Evolutionary conservation across 1,284 basidiomycete species (phyloP).

Genomic region (Sparassis latifolia): DNA sequence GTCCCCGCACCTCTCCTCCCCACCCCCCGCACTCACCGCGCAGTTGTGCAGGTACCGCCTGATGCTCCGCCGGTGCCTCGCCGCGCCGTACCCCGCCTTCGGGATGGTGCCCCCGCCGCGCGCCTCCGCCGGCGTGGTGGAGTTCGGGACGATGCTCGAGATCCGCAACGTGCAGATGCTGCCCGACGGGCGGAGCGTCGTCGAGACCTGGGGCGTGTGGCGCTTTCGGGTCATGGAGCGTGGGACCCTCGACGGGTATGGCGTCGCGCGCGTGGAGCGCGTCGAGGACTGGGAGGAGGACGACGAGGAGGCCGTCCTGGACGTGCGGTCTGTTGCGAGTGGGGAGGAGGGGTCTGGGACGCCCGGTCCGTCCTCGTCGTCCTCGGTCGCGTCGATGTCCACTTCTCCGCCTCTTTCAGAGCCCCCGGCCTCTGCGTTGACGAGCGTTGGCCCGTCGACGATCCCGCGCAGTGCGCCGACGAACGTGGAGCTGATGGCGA

Average conservation of each 20-base stretch:
- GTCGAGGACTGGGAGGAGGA: slow-evolving; percentile 51
- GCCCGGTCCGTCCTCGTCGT: slow-evolving; percentile 9
- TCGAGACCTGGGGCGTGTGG: slow-evolving; percentile 80
- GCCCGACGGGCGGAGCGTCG: slow-evolving; percentile 83
- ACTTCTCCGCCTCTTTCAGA: slow-evolving; percentile 6
- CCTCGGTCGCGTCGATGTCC: slow-evolving; percentile 6
- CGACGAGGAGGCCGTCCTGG: slow-evolving; percentile 31
- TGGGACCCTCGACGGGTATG: slow-evolving; percentile 83
- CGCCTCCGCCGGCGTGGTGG: slow-evolving; percentile 31
- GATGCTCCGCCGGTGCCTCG: slow-evolving; percentile 89
- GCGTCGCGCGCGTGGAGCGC: slow-evolving; percentile 76
- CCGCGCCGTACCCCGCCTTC: slow-evolving; percentile 68
- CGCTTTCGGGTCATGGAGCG: slow-evolving; percentile 84
- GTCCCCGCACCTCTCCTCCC: slow-evolving; percentile 3
- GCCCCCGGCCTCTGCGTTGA: slow-evolving; percentile 1
- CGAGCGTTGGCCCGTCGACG: background rate
- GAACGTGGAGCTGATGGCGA: slow-evolving; percentile 68
- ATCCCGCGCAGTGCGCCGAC: slow-evolving; percentile 13
- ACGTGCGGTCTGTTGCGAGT: slow-evolving; percentile 41
- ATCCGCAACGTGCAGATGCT: slow-evolving; percentile 85
- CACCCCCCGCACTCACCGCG: background rate
- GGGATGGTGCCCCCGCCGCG: slow-evolving; percentile 83
- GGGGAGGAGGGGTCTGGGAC: slow-evolving; percentile 29
- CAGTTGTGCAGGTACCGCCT: slow-evolving; percentile 66
- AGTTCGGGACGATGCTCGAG: slow-evolving; percentile 92